A percentile compares a stretch with the other conserved stretches of the same genome.
Conservation (phyloP, 805 yeast genomes). For the Candida insectorum region DNA sequence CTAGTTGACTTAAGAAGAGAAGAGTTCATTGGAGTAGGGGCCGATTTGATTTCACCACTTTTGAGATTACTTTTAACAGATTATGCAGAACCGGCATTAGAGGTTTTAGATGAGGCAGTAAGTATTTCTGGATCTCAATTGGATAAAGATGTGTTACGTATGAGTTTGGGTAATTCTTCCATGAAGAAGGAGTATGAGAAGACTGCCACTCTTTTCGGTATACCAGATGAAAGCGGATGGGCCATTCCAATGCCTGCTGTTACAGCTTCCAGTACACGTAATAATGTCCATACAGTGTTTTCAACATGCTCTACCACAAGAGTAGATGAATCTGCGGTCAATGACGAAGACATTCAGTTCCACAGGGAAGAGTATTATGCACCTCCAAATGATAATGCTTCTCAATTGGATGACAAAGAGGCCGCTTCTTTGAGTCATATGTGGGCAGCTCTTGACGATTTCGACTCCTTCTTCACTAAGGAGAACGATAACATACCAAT, state of each 20-base stretch:
- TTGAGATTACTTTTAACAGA: conserved; percentile 77
- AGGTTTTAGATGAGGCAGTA: conserved; percentile 82
- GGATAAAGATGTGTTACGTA: conserved; percentile 87
- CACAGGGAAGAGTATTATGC: conserved; percentile 58
- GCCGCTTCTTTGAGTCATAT: conserved; percentile 81
- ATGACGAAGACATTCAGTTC: conserved; percentile 46
- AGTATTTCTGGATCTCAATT: conserved; percentile 85
- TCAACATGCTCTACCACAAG: conserved; percentile 65
- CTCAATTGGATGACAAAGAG: conserved; percentile 49
- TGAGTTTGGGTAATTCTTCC: conserved; percentile 82
- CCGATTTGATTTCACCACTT: conserved; percentile 89
- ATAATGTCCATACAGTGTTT: conserved; percentile 93
- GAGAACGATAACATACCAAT: conserved; percentile 14
- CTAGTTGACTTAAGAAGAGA: conserved; percentile 70
- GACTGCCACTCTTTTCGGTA: conserved; percentile 87
- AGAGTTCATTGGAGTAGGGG: conserved; percentile 87
- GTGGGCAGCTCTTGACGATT: conserved; percentile 88
- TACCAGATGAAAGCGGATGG: conserved; percentile 97
- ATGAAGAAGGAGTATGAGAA: conserved; percentile 78
- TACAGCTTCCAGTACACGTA: conserved; percentile 82
- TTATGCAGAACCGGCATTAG: conserved; percentile 83
- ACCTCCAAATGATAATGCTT: conserved; percentile 42
- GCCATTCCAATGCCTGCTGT: conserved; percentile 93
- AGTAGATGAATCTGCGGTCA: conserved; percentile 20
- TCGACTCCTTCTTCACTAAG: conserved; percentile 84